phyloP scores from a whole-genome alignment of 1,139 yeast species.

The Geotrichum cucujoidarum region DNA sequence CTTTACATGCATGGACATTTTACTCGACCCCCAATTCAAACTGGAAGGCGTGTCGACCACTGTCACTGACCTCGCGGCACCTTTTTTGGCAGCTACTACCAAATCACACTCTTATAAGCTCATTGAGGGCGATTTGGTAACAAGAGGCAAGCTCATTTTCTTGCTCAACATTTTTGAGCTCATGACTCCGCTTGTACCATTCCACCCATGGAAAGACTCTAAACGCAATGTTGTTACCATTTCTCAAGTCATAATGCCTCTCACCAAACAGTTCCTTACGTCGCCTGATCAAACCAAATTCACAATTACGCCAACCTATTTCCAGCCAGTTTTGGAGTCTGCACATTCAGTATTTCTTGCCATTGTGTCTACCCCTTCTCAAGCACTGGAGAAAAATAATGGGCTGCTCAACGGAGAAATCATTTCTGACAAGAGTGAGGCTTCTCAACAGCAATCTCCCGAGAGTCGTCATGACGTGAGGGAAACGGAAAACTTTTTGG shows the following conservation, averaged over 20 bases:
- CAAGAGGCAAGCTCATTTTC: conserved; percentile 51
- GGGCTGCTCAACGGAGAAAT: conserved; percentile 9
- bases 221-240: conserved; percentile 33
- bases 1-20: conserved; percentile 47
- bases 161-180: conserved; percentile 58
- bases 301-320: conserved; percentile 20
- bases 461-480: conserved; percentile 1
- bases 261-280: conserved; percentile 43
- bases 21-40: conserved; percentile 35
- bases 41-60: conserved; percentile 4
- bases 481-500: conserved; percentile 32
- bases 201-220: background rate
- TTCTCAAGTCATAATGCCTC: conserved; percentile 41
- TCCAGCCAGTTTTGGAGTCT: conserved; percentile 51
- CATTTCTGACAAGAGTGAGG: conserved; percentile 12
- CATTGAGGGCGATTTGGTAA: conserved; percentile 34
- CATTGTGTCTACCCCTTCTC: conserved; percentile 16
- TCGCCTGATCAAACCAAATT: conserved; percentile 27
- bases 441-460: conserved; percentile 7
- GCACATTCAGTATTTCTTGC: conserved; percentile 63
- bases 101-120: background rate
- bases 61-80: conserved; percentile 9
- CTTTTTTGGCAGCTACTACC: conserved; percentile 1
- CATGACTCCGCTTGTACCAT: conserved; percentile 39
- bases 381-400: conserved; percentile 14